phyloP scores from a whole-genome alignment of 2,329 filamentous ascomycete species.

The Paraconiothyrium brasiliense region DNA sequence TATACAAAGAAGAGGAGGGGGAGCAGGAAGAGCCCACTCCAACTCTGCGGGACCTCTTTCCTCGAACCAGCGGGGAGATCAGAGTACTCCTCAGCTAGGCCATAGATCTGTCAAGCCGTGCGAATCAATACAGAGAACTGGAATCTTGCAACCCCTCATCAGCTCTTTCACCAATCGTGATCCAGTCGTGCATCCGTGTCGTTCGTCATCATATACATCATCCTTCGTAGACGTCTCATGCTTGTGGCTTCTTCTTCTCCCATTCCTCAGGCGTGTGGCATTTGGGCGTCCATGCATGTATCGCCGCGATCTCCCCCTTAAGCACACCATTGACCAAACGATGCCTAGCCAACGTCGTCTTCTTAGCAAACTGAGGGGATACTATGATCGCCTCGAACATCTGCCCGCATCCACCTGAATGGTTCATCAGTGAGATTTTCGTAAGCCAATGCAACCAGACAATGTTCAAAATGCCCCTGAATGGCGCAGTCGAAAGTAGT shows the following conservation, averaged over 20 bases:
- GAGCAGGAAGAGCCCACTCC: slow-evolving; percentile 49
- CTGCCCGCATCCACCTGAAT: slow-evolving; percentile 73
- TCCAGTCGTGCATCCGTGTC: not conserved
- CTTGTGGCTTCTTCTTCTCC: slow-evolving; percentile 69
- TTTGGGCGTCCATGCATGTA: slow-evolving; percentile 95
- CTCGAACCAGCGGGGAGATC: slow-evolving; percentile 71
- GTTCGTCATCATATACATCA: slow-evolving; percentile 7
- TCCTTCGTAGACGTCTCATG: not conserved
- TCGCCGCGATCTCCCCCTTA: slow-evolving; percentile 86
- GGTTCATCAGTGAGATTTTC: slow-evolving; percentile 24
- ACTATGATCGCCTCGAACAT: slow-evolving; percentile 76
- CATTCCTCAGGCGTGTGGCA: slow-evolving; percentile 93
- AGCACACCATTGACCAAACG: slow-evolving; percentile 84
- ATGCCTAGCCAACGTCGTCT: slow-evolving; percentile 81
- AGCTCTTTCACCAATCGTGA: not conserved
- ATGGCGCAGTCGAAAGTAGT: not conserved
- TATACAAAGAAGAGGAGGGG: slow-evolving; percentile 45
- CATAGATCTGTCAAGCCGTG: not conserved
- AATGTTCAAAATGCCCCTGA: not conserved
- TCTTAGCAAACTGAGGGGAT: slow-evolving; percentile 60
- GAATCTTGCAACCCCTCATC: not conserved
- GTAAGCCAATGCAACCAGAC: not conserved
- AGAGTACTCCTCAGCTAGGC: slow-evolving; percentile 67
- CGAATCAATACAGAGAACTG: not conserved
- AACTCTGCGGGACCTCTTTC: slow-evolving; percentile 66